These are phyloP conservation scores for Lactarius hengduanensis DNA, from an alignment of 768 basidiomycete species.

Conservation along the genomic window DNA sequence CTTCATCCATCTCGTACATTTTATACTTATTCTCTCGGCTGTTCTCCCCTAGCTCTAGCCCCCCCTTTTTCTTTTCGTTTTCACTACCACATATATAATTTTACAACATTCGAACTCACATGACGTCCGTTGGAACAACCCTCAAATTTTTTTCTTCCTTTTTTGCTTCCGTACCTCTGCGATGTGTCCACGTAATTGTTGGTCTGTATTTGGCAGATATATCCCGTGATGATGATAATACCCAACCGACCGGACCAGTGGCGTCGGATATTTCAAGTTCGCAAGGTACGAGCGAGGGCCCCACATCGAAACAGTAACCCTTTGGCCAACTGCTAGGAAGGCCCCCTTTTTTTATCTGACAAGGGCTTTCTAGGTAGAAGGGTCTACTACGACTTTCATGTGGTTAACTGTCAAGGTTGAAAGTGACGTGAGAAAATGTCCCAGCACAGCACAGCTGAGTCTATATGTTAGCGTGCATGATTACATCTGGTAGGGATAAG, in stretches of 20 bases:
- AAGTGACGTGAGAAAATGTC: constrained; percentile 7
- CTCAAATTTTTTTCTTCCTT: neutral
- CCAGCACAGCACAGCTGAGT: constrained; percentile 4
- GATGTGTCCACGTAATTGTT: constrained; percentile 13
- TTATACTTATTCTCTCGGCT: constrained; percentile 9
- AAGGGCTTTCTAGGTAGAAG: neutral
- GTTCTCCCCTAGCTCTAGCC: neutral
- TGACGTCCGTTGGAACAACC: constrained; percentile 7
- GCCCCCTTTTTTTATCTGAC: neutral
- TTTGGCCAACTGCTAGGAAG: neutral
- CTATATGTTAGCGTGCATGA: constrained; percentile 20
- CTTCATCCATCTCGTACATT: neutral
- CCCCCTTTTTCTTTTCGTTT: neutral
- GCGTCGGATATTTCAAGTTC: neutral
- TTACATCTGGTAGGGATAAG: constrained; percentile 9
- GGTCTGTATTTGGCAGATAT: constrained; percentile 13
- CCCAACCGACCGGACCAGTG: constrained; percentile 3
- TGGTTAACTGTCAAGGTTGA: neutral
- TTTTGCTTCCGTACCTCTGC: neutral
- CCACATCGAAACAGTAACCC: neutral
- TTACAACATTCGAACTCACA: constrained; percentile 16
- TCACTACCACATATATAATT: constrained; percentile 5
- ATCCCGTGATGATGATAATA: constrained; percentile 12
- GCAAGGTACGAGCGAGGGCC: neutral
- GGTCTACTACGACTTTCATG: neutral